phyloP scores from a whole-genome alignment of 768 basidiomycete species.

The Tephrocybe sp. region DNA sequence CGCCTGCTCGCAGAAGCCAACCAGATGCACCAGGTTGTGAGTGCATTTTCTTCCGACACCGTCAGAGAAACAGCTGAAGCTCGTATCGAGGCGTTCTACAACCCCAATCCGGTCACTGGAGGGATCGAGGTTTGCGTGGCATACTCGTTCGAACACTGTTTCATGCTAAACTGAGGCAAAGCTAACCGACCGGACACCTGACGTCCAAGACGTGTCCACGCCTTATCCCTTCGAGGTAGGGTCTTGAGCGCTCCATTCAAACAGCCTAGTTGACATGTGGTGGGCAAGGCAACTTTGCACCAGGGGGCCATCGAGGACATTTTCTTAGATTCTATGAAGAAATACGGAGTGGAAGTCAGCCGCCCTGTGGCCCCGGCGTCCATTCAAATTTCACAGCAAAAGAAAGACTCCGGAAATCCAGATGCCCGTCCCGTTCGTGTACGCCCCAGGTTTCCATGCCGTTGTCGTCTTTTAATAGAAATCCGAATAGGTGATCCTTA shows the following conservation, averaged over 20 bases:
- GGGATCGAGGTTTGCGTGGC: constrained; percentile 53
- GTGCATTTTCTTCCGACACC: constrained; percentile 19
- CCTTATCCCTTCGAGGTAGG: constrained; percentile 70
- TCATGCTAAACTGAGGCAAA: constrained; percentile 21
- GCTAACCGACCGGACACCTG: constrained; percentile 61
- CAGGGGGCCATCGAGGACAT: constrained; percentile 64
- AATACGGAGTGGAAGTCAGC: constrained; percentile 45
- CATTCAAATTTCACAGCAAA: constrained; percentile 43
- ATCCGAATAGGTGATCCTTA: constrained; percentile 39
- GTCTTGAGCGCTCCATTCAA: not conserved
- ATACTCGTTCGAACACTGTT: not conserved
- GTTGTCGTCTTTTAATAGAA: not conserved
- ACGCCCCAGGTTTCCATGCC: constrained; percentile 9
- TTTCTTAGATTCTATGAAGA: constrained; percentile 53
- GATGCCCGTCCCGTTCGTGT: constrained; percentile 36
- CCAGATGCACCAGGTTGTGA: constrained; percentile 67
- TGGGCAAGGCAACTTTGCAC: constrained; percentile 49
- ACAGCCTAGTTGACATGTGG: not conserved
- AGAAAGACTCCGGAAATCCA: constrained; percentile 39
- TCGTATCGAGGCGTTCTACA: constrained; percentile 65
- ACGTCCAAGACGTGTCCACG: constrained; percentile 59
- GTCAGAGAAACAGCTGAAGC: not conserved
- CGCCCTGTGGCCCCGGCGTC: constrained; percentile 49
- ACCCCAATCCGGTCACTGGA: constrained; percentile 51
- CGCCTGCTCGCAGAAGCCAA: constrained; percentile 60